Percentiles rank a stretch among this genome's conserved stretches.
Conservation (phyloP, 2,329 filamentous ascomycete genomes). For the Xylaria sp. region DNA sequence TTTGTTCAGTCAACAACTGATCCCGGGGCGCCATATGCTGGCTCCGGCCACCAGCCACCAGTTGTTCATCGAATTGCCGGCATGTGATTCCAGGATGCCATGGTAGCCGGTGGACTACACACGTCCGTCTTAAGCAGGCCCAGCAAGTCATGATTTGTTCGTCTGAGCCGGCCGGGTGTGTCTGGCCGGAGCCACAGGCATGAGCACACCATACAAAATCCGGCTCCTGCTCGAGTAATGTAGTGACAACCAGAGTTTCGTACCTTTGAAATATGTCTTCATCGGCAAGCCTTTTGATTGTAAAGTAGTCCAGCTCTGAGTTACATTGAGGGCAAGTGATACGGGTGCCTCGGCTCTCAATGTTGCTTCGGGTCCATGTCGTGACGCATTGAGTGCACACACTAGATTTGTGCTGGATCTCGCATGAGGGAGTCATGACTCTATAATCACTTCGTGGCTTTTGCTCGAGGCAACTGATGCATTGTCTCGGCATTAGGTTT, state of each 20-base stretch:
- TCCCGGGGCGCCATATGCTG: background rate
- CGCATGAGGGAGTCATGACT: background rate
- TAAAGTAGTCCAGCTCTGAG: background rate
- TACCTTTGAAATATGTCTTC: background rate
- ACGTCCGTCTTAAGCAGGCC: background rate
- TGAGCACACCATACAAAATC: conserved; percentile 17
- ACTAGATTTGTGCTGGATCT: background rate
- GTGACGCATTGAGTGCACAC: background rate
- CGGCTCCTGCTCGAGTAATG: background rate
- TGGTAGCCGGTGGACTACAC: background rate
- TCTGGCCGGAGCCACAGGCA: conserved; percentile 17
- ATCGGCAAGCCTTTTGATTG: background rate
- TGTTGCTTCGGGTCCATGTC: background rate
- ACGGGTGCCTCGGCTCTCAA: background rate
- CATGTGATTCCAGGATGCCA: conserved; percentile 17
- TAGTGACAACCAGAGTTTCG: background rate
- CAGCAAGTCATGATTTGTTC: conserved; percentile 1
- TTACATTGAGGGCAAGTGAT: conserved; percentile 10
- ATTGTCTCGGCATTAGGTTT: too few species aligned
- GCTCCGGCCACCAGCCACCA: background rate
- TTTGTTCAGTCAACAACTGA: background rate
- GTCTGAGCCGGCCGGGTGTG: background rate
- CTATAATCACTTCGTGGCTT: background rate
- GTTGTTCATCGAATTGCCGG: background rate
- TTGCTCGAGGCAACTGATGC: background rate